Conservation (phyloP, 1,284 basidiomycete genomes). For the Microbotryum lychnidis-dioicae region DNA sequence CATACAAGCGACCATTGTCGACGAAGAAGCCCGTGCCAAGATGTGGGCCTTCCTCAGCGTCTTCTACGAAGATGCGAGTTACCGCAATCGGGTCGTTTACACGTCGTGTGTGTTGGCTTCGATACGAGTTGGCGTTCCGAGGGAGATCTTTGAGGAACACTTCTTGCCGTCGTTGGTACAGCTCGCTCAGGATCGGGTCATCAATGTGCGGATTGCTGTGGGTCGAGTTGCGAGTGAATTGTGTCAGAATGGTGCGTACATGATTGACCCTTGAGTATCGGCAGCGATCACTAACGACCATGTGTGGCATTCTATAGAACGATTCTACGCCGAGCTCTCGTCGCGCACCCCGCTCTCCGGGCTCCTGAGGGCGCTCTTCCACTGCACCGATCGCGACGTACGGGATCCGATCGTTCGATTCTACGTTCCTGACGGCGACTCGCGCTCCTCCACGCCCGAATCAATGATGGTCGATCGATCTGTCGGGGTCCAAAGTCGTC, state of each 20-base stretch:
- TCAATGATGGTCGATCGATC: no score
- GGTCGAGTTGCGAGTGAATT: slow-evolving; percentile 58
- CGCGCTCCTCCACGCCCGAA: background rate
- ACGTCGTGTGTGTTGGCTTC: slow-evolving; percentile 32
- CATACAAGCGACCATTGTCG: slow-evolving; percentile 41
- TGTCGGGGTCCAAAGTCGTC: no score
- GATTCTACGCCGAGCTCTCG: slow-evolving; percentile 35
- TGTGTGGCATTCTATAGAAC: background rate
- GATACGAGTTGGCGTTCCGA: slow-evolving; percentile 33
- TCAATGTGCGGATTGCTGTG: slow-evolving; percentile 79
- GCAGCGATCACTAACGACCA: no score
- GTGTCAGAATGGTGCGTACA: slow-evolving; percentile 44
- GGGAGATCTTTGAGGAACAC: slow-evolving; percentile 49
- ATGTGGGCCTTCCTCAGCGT: slow-evolving; percentile 18
- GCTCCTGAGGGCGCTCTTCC: slow-evolving; percentile 31
- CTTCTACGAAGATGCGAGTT: slow-evolving; percentile 14
- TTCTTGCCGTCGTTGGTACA: slow-evolving; percentile 54
- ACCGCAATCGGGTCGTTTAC: slow-evolving; percentile 16
- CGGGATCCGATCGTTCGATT: slow-evolving; percentile 25
- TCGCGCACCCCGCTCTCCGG: slow-evolving; percentile 32
- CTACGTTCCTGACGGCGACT: background rate
- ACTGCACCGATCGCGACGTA: slow-evolving; percentile 35
- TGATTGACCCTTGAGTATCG: background rate
- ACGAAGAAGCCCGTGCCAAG: slow-evolving; percentile 7
- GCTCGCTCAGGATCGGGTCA: slow-evolving; percentile 61